Base-by-base conservation (phyloP, 2,329 filamentous ascomycete species). In the Chaetoscypha palmicola region DNA sequence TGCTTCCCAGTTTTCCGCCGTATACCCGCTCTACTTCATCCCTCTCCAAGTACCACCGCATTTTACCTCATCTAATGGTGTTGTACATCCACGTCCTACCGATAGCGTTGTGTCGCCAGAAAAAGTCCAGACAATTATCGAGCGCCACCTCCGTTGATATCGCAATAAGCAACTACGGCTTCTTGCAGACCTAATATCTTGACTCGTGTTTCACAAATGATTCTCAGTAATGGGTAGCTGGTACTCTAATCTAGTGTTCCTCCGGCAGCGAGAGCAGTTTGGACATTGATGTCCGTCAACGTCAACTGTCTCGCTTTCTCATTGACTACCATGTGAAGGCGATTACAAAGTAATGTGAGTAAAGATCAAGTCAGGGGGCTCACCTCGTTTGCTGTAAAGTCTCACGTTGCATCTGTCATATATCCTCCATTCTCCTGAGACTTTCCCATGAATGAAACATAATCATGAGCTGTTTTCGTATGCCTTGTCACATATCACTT, bases 281-380 rank as follows among this genome's bases (percentile, higher is more conserved):
- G n/a, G n/a, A n/a, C n/a, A 16, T 26, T n/a, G 22, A 23, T 22
- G 19, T 39, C 30, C 19, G 22, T 34, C 30, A 19, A 12, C 24
- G 4, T 34, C 26, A 12, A 24, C 16, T 44, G 35, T 23, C 23
- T 40, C 22, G 20, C 30, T 34, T 22, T 11, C 32, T 39, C 14
- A 35, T 12, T 38, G 40, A 24, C 33, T 45, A 44, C 46, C 46
- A 49, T 51, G 46, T 35, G 22, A 19, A 14, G 40, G 32, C 20
- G 28, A 38, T 38, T 26, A 9, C 14, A 16, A n/a, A 14, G 11
- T 12, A 9, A 19, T 12, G 12, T 20, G 11, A 16, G n/a, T 16
- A 2, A 16, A 20, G 28, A 33, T 31, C 38, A 30, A 39, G 35
- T 37, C 34, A 28, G 22, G 12, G 22, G n/a, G n/a, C n/a, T n/a